These are phyloP conservation scores for Trypanosomatidae sp. DNA, from an alignment of 208 protist species.

Conservation along the genomic window DNA sequence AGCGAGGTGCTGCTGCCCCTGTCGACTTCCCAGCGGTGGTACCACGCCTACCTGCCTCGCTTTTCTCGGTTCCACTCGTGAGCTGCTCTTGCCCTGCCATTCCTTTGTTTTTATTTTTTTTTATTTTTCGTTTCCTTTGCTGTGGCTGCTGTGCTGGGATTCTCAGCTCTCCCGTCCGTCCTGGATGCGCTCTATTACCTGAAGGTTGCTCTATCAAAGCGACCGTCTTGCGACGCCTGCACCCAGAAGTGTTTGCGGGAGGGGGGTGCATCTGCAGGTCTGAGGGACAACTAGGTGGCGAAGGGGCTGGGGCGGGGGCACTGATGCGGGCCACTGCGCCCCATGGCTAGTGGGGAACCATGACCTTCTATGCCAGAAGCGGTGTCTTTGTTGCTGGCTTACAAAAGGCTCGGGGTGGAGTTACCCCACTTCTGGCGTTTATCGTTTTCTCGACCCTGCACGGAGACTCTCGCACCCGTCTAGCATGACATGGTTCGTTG, in stretches of 20 bases:
- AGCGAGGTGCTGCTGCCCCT: conserved; percentile 13
- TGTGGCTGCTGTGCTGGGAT: background rate
- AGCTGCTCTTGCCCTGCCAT: background rate
- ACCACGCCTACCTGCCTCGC: conserved; percentile 25
- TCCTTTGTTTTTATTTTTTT: background rate
- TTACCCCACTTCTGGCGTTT: background rate
- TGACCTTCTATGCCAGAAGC: background rate
- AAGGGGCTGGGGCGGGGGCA: background rate
- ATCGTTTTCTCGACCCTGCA: background rate
- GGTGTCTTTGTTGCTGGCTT: background rate
- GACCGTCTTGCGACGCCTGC: background rate
- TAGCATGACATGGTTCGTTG: background rate
- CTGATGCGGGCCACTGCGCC: background rate
- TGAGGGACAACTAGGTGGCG: background rate
- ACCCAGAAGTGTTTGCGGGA: background rate
- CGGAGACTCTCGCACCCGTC: background rate
- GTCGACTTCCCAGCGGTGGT: conserved; percentile 25
- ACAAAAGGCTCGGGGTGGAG: background rate
- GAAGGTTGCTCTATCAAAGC: background rate
- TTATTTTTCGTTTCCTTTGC: background rate
- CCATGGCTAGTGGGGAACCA: background rate
- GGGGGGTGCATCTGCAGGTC: background rate
- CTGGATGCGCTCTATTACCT: background rate
- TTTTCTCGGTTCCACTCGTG: conserved; percentile 2
- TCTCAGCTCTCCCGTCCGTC: background rate